phyloP scores from a whole-genome alignment of 1,284 basidiomycete species.

The Cutaneotrichosporon sp. region DNA sequence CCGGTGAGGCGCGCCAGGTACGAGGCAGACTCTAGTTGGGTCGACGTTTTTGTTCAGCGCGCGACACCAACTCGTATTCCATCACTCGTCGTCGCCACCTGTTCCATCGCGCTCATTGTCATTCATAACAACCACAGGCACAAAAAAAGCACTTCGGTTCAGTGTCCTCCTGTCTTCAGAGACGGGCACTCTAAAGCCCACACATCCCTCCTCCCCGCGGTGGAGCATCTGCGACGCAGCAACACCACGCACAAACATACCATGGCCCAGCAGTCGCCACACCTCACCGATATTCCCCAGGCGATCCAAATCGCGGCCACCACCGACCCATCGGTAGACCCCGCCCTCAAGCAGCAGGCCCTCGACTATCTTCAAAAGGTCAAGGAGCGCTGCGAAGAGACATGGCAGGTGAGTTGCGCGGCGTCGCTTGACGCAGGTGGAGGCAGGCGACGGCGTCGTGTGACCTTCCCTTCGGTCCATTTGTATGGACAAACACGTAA shows the following conservation, averaged over 20 bases:
- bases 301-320: constrained; percentile 46
- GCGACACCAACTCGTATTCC: too few relatives aligned
- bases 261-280: constrained; percentile 33
- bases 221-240: background rate
- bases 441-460: background rate
- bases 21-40: too few relatives aligned
- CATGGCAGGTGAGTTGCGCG: constrained; percentile 49
- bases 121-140: background rate
- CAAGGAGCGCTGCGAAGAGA: constrained; percentile 45
- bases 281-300: constrained; percentile 46
- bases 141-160: background rate
- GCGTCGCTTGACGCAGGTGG: too few relatives aligned
- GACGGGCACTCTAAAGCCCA: too few relatives aligned
- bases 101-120: background rate
- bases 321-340: constrained; percentile 34
- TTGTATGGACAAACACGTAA: background rate
- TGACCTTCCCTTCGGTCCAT: too few relatives aligned
- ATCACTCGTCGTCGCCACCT: background rate
- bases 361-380: constrained; percentile 47
- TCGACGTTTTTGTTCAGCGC: too few relatives aligned
- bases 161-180: background rate
- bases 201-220: too few relatives aligned
- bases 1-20: too few relatives aligned
- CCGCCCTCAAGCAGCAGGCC: constrained; percentile 43
- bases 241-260: too few relatives aligned